These are phyloP conservation scores for Cucumis cinereus DNA, from an alignment of 306 rosid genomes.

Conservation along the genomic window DNA sequence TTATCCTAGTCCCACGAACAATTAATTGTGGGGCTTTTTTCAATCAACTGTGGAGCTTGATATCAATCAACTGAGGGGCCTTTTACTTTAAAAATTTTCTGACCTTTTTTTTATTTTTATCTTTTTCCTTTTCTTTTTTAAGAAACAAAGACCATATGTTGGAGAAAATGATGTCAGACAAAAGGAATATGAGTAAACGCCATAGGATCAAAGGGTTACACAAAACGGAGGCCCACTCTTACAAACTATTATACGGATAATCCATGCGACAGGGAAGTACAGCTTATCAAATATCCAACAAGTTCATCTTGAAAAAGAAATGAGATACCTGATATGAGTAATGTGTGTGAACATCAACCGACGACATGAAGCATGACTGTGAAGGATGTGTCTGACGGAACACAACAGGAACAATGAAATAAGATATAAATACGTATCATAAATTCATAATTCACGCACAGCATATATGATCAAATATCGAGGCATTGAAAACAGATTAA, in stretches of 20 bases:
- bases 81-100: no score
- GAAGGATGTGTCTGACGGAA: slow-evolving; percentile 88
- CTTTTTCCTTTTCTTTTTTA: no score
- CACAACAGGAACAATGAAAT: not conserved
- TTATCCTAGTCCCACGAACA: not conserved
- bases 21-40: no score
- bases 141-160: no score
- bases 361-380: slow-evolving; percentile 98
- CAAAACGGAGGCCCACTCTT: no score
- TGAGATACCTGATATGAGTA: slow-evolving; percentile 87
- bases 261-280: not conserved
- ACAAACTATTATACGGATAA: not conserved
- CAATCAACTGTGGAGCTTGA: no score
- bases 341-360: slow-evolving; percentile 94
- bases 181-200: no score
- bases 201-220: no score
- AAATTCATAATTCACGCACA: not conserved
- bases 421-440: not conserved
- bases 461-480: not conserved
- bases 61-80: no score
- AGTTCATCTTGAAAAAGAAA: not conserved
- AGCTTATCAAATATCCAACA: not conserved
- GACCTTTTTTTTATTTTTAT: no score
- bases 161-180: no score
- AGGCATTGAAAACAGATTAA: not conserved